Evolutionary conservation across 352 stramenopile species (phyloP), one percentile per base, ranked within the genome.

Genomic region (Globisporangium camurandrum): DNA sequence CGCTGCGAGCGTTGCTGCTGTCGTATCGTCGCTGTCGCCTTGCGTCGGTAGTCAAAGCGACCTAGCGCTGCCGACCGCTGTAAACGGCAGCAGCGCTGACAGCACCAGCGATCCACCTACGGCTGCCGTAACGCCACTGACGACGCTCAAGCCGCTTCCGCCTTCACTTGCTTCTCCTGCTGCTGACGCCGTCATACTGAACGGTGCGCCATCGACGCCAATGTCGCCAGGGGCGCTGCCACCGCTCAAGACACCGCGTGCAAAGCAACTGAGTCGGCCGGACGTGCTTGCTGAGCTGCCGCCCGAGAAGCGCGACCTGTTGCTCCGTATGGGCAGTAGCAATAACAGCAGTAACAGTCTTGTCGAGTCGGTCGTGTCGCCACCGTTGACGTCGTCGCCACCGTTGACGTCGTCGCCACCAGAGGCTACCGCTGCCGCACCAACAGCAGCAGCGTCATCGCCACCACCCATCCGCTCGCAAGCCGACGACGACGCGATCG

Each of bases 401-500:
- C n/a, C n/a, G n/a, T n/a, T n/a, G n/a, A n/a, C n/a, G n/a, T n/a
- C n/a, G n/a, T n/a, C n/a, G n/a, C n/a, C 16, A 27, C 23, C 14
- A 19, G 20, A 19, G 12, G 2, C 31, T 27, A 16, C 3, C 22
- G 1, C 6, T 38, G 10, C 26, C 28, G 22, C 16, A 20, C 19
- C 33, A 40, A 10, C 14, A 37, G 37, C 20, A 19, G 10, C 49
- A 43, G 19, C 20, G 27, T 19, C 33, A 33, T 11, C 41, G 4
- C 23, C 33, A 20, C 33, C 33, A 16, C n/a, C 36, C 10, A 17
- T 12, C 27, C 27, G 31, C 19, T 51, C 47, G 12, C 4, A 19
- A 10, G 36, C 36, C 24, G 41, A 53, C 27, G 14, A 52, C 16
- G 51, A 36, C 49, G 34, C 62, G 4, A 78, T 84, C 24, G 60